Base-by-base conservation (phyloP, 768 basidiomycete genomes). In the Ramaria sp. region DNA sequence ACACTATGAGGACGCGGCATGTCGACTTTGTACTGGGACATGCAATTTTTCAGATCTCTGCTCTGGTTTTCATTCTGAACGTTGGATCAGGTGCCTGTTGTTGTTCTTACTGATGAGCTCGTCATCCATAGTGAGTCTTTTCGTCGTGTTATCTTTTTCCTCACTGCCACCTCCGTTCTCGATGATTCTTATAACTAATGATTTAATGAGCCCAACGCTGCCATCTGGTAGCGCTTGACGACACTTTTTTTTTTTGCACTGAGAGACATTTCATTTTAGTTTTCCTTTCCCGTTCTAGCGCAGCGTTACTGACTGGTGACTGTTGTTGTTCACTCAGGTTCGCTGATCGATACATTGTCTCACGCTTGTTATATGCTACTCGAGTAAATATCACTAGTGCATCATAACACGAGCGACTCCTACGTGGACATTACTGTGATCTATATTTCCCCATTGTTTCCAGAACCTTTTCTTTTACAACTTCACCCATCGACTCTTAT, bases 11-110 rank as follows among this genome's bases (percentile, higher is more conserved):
- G 66, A 68, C 70, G 71, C 65, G 69, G 72, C 72, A 75, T 76
- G 75, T 73, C 72, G 74, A 76, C 68, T 71, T 66, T 43, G 65
- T 46, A 66, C 71, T 76, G 75, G 72, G 64, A 76, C 69, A 76
- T 67, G 34, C 55, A 53, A 4, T 33, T 47, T 24, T 37, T 59
- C 24, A 27, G 27, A 27, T 27, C 27, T 27, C 5, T 50, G 53
- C 24, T 41, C 43, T 12, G 17, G 41, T 37, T 34, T 49, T 37
- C 34, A 7, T 37, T 37, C 10, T 37, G 34, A 13, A 27, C 27
- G 27, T n/a, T 27, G 27, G 27, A 5, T 27, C 27, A 27, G 27
- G 27, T 27, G 3, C 27, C n/a, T n/a, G n/a, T n/a, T n/a, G n/a
- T n/a, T 27, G 27, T 27, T 2, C 27, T 27, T 27, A 2, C 2